Evolutionary conservation across 495 filamentous ascomycete species (phyloP), one percentile per base, ranked within the genome.

Genomic region (Lophiotrema nucula): DNA sequence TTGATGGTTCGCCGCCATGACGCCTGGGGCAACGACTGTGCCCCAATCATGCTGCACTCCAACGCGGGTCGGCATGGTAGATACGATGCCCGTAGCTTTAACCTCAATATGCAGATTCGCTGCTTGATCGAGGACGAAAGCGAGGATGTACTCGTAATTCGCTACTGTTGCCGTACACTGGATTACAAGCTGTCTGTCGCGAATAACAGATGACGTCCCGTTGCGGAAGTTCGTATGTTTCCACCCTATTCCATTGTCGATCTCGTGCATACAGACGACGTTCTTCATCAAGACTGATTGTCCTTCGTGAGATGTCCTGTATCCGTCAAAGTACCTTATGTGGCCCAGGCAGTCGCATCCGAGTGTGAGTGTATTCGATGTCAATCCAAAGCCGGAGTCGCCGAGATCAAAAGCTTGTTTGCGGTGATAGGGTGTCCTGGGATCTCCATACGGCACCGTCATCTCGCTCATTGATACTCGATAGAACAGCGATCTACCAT

Each of bases 391-490:
- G 1, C 67, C 67, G 23, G 41, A 48, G 33, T 70, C 63, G 31
- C 67, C 67, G 18, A 68, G 43, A 33, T 70, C 67, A 31, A 68
- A 68, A 10, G 67, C 67, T 41, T 60, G 56, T 47, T 70, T 70
- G 6, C 66, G 43, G 47, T 66, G 62, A 39, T 47, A 68, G 4
- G 67, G 67, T 13, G 25, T 50, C 16, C 67, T 38, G 8, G 66
- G 66, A 42, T 66, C 63, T 50, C 58, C 73, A 62, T 81, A 77
- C 0, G 84, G 84, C n/a, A 89, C 83, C 10, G 81, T 87, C 84
- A 89, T 88, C 56, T 89, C 87, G 8, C 84, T 88, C 18, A 88
- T 74, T 18, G 81, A 77, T 39, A 90, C 72, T 22, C 87, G 77
- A 64, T 88, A 88, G 57, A 90, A 81, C 4, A 89, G 65, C 55